Conservation (phyloP, 495 filamentous ascomycete genomes). For the Aspergillus nidulans region DNA sequence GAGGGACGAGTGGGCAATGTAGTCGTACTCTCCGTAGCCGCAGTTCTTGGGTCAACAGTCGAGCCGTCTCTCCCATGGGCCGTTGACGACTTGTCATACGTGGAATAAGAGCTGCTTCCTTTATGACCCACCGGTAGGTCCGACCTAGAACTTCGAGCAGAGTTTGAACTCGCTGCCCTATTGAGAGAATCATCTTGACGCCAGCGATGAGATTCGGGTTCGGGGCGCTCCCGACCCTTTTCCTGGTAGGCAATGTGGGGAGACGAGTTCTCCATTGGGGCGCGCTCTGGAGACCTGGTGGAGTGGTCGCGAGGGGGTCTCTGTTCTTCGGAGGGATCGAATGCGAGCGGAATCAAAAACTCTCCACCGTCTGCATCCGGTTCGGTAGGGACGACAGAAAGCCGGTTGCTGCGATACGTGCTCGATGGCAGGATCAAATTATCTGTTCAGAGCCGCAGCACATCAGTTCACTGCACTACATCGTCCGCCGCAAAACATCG, state of each 20-base stretch:
- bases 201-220: conserved; percentile 36
- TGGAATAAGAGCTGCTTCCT: conserved; percentile 33
- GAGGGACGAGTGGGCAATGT: conserved; percentile 33
- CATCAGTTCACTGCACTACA: background rate
- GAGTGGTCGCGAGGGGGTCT: conserved; percentile 42
- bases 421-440: conserved; percentile 66
- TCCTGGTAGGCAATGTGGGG: conserved; percentile 93
- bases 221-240: conserved; percentile 60
- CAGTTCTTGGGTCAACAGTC: conserved; percentile 14
- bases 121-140: conserved; percentile 34
- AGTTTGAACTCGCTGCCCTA: conserved; percentile 54
- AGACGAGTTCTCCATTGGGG: conserved; percentile 42
- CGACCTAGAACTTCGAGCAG: conserved; percentile 63
- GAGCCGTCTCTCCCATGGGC: conserved; percentile 26
- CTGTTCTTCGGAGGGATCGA: conserved; percentile 73
- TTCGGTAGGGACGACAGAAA: conserved; percentile 56
- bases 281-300: conserved; percentile 21
- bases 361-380: conserved; percentile 62
- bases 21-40: conserved; percentile 20
- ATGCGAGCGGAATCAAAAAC: conserved; percentile 85
- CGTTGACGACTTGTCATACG: conserved; percentile 29
- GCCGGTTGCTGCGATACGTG: conserved; percentile 73
- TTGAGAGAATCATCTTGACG: conserved; percentile 49
- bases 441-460: conserved; percentile 27
- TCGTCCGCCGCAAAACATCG: background rate